phyloP scores from a whole-genome alignment of 2,329 filamentous ascomycete genomes.

The Botrytis sinoallii region DNA sequence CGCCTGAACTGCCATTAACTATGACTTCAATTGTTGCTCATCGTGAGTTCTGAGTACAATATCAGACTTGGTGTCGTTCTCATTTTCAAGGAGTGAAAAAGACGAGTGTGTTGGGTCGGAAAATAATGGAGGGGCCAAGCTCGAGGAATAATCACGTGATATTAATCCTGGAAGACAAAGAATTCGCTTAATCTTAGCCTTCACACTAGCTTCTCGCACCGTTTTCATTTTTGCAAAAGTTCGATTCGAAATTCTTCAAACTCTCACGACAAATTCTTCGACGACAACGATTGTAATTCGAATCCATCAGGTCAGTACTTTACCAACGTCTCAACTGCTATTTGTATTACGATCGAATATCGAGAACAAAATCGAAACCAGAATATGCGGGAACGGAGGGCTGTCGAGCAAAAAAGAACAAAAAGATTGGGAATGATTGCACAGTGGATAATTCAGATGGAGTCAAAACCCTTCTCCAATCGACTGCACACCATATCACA shows the following conservation, averaged over 20 bases:
- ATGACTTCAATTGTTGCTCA: not conserved
- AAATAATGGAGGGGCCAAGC: not conserved
- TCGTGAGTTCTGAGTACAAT: not conserved
- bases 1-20: not conserved
- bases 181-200: slow-evolving; percentile 18
- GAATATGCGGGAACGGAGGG: not conserved
- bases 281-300: slow-evolving; percentile 44
- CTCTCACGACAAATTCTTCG: slow-evolving; percentile 19
- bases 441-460: slow-evolving; percentile 9
- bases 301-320: slow-evolving; percentile 48
- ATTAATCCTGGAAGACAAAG: not conserved
- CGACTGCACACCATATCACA: slow-evolving; percentile 12
- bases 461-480: slow-evolving; percentile 2
- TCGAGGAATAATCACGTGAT: not conserved
- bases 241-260: slow-evolving; percentile 3
- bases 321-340: slow-evolving; percentile 10
- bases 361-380: slow-evolving; percentile 2
- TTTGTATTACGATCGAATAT: slow-evolving; percentile 1
- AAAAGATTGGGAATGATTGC: slow-evolving; percentile 6
- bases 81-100: not conserved
- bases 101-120: not conserved
- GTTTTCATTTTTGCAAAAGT: slow-evolving; percentile 16
- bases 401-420: not conserved
- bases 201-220: slow-evolving; percentile 17
- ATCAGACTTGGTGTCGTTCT: not conserved